Evolutionary conservation across 1,139 yeast species (phyloP).

Genomic region (Geotrichum phurueaensis): DNA sequence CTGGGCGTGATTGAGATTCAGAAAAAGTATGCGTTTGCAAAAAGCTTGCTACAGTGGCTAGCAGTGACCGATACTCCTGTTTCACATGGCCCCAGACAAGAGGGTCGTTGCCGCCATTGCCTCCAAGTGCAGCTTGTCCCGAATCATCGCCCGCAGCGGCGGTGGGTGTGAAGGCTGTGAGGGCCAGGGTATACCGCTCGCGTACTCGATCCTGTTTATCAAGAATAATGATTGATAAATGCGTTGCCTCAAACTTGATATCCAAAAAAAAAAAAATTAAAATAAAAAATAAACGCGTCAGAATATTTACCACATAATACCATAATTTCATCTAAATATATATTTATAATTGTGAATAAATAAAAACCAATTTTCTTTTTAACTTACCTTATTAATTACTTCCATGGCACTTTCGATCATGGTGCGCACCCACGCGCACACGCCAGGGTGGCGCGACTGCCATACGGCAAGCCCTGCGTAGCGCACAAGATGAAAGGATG

Average conservation of each 20-base stretch:
- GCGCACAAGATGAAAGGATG: slow-evolving; percentile 33
- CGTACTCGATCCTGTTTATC: slow-evolving; percentile 24
- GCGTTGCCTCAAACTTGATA: neutral
- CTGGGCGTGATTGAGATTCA: neutral
- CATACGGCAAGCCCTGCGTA: slow-evolving; percentile 34
- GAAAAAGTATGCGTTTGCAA: neutral
- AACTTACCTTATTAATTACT: slow-evolving; percentile 25
- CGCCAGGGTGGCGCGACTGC: slow-evolving; percentile 37
- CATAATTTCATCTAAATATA: neutral
- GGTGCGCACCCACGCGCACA: slow-evolving; percentile 35
- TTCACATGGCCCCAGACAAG: slow-evolving; percentile 17
- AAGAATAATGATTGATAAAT: slow-evolving; percentile 20
- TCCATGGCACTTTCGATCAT: slow-evolving; percentile 29
- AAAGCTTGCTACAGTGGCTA: neutral
- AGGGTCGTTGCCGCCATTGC: neutral
- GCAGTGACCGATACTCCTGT: slow-evolving; percentile 19
- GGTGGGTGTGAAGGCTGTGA: slow-evolving; percentile 27
- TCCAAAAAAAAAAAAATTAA: slow-evolving; percentile 23
- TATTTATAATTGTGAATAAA: neutral
- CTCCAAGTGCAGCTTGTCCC: too few relatives aligned
- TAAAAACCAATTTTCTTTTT: neutral
- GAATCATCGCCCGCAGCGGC: neutral
- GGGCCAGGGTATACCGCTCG: slow-evolving; percentile 34
- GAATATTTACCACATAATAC: slow-evolving; percentile 3
- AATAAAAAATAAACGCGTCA: slow-evolving; percentile 21